Evolutionary conservation across 1,284 basidiomycete genomes (phyloP), one percentile per base, ranked within the genome.

Genomic region (Uromyces viciae-fabae): DNA sequence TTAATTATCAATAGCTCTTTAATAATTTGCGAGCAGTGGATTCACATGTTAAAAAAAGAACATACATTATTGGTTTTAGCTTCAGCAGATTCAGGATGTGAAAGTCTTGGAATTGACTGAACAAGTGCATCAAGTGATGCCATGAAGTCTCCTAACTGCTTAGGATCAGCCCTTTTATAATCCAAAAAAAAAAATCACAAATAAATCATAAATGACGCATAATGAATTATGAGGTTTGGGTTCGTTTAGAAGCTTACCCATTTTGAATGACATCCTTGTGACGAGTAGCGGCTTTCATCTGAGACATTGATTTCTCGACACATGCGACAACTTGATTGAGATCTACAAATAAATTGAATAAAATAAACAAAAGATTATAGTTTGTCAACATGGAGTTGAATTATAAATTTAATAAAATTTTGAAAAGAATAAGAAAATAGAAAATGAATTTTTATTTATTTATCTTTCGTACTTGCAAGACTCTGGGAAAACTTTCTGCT

Each of bases 251-350:
- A 19, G 49, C 54, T 17, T n/a, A 80, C 78, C 78, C 78, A 36
- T 72, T 73, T 66, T 80, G 66, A 43, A 80, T 80, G 40, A 74
- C 69, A 2, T 64, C 49, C 36, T 80, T 28, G 52, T 80, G 78
- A 38, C 60, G 78, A 14, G 73, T 43, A 25, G 78, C 78, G 25
- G 78, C 78, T 46, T 80, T 69, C 15, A 73, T 68, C 52, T 80
- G 69, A n/a, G 54, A 68, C 14, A 80, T 42, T 0, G 73, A 49
- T 58, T 72, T 58, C 52, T 80, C 69, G 19, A 80, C 68, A 25
- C 52, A 56, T 28, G 43, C 19, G 40, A 80, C 46, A 31, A 69
- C 73, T 28, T 73, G 49, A n/a, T 80, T 58, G 42, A 80, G 72
- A 31, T 80, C 78, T 80, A n/a, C n/a, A n/a, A n/a, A n/a, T n/a